phyloP scores from a whole-genome alignment of 768 basidiomycete species.

The Lentinula aciculospora region DNA sequence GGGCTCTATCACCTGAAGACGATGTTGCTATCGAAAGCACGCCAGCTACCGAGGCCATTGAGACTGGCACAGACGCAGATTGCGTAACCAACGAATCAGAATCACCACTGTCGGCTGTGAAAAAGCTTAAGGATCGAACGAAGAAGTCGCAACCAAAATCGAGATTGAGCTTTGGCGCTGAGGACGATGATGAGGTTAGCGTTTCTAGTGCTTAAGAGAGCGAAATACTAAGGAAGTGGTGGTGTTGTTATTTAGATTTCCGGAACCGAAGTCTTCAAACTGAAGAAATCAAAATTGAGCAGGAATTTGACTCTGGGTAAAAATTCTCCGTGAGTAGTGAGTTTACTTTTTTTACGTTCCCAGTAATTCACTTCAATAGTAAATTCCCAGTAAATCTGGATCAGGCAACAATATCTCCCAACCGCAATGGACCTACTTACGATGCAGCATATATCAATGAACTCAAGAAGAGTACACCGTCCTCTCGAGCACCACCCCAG shows the following conservation, averaged over 20 bases:
- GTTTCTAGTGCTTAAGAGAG: constrained; percentile 11
- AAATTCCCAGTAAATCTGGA: constrained; percentile 45
- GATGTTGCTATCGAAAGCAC: neutral
- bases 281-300: constrained; percentile 79
- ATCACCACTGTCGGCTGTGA: constrained; percentile 54
- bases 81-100: constrained; percentile 25
- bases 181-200: constrained; percentile 45
- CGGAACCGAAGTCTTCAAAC: constrained; percentile 57
- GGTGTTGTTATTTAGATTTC: neutral
- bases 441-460: constrained; percentile 69
- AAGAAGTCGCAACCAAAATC: constrained; percentile 65
- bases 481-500: constrained; percentile 34
- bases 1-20: neutral
- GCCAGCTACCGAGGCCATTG: neutral
- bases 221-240: neutral
- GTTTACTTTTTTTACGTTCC: neutral
- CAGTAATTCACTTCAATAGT: constrained; percentile 21
- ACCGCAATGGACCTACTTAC: constrained; percentile 51
- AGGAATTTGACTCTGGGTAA: constrained; percentile 53
- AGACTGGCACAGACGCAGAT: neutral
- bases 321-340: constrained; percentile 40
- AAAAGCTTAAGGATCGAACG: constrained; percentile 66
- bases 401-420: constrained; percentile 46
- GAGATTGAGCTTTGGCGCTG: constrained; percentile 72
- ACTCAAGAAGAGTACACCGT: constrained; percentile 72